Conservation (phyloP, 2,329 filamentous ascomycete genomes). For the Albifimbria verrucaria region DNA sequence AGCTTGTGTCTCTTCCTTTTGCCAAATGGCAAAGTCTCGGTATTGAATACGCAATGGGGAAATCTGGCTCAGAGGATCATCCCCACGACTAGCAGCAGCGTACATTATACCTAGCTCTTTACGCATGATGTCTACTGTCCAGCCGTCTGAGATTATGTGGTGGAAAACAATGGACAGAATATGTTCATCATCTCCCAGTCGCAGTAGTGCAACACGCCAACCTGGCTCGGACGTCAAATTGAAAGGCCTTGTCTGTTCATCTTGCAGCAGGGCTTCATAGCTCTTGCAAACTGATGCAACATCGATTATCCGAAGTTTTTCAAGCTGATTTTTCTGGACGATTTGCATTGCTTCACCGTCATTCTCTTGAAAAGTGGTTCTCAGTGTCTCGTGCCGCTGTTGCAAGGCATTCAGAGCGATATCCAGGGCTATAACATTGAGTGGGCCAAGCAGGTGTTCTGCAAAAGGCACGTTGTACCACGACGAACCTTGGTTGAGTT, state of each 20-base stretch:
- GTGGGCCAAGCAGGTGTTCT: neutral
- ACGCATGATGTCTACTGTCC: neutral
- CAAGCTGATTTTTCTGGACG: neutral
- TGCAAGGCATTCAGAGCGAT: slow-evolving; percentile 4
- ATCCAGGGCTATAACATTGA: neutral
- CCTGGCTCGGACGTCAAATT: neutral
- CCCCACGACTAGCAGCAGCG: neutral
- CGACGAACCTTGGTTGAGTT: slow-evolving; percentile 5
- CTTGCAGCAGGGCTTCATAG: neutral
- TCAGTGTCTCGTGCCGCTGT: slow-evolving; percentile 6
- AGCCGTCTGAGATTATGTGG: slow-evolving; percentile 10
- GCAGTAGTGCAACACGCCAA: slow-evolving; percentile 2
- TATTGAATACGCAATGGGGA: neutral
- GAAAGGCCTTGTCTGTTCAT: slow-evolving; percentile 3
- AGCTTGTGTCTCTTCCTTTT: neutral
- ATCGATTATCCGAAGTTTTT: neutral
- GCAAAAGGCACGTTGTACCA: slow-evolving; percentile 8
- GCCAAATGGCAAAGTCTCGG: neutral
- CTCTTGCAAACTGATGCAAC: neutral
- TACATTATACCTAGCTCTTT: neutral
- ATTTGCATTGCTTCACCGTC: slow-evolving; percentile 3
- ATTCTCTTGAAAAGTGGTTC: slow-evolving; percentile 5
- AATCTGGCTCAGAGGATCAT: neutral
- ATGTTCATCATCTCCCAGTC: neutral
- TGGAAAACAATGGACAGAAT: slow-evolving; percentile 9